Evolutionary conservation across 371 early-diverging fungal genomes (phyloP), one percentile per base, ranked within the genome.

Genomic region (Capniomyces stellatus): DNA sequence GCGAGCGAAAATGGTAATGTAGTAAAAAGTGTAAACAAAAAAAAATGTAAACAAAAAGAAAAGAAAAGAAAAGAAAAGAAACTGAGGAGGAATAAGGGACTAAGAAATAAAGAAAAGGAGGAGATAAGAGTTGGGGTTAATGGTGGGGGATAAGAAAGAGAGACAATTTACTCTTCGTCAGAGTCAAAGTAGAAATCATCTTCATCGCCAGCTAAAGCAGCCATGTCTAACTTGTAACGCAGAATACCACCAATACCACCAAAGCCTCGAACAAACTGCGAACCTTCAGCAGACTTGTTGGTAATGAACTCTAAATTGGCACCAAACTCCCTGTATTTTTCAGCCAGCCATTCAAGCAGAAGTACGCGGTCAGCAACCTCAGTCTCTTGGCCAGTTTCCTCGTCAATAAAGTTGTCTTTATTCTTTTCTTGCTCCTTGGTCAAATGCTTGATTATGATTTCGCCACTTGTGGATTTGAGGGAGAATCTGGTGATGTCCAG

Each of bases 161-260:
- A 10, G 21, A 44, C 19, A 22, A 44, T 22, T 44, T 44, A 44
- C 10, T 44, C 44, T 12, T 44, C 44, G 21, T 44, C 44, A 50
- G 51, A 50, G 54, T 58, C 59, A 43, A 54, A 66, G 53, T 66
- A 66, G 42, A 66, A 50, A 27, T 66, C 66, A 2, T 62, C 53
- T 12, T 61, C 49, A 6, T 42, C 61, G 23, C 42, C 64, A 12
- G 29, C 59, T 1, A 66, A 56, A 53, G 55, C 54, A 12, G 49
- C 4, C 12, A 54, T 29, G 51, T 55, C 52, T 57, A 95, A 84
- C 79, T 94, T 94, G 80, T 98, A 99, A 54, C 97, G 85, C 52
- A 99, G 78, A 28, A 98, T 69, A 29, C 97, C 99, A 46, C 99
- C 99, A 59, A 99, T 90, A 48, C 99, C 99, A 72, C 99, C 99